Evolutionary conservation across 345 rosid species (phyloP).

Genomic region (Reutealis trisperma): DNA sequence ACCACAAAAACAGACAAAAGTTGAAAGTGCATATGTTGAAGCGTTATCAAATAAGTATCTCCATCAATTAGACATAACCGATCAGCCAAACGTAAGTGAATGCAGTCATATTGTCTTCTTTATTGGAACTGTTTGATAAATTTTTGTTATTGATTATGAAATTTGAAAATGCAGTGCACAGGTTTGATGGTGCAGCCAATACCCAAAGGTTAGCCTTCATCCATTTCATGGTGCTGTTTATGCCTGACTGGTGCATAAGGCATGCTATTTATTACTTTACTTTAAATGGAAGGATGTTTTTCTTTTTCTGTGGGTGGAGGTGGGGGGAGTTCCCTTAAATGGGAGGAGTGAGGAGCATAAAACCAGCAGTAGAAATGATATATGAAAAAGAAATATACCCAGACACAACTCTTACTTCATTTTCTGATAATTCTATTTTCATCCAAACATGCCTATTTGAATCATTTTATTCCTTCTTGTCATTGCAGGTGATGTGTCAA

Average conservation of each 20-base stretch:
- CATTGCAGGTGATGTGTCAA: constrained; percentile 26
- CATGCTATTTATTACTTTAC: background rate
- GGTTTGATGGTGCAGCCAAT: constrained; percentile 36
- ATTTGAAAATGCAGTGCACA: constrained; percentile 47
- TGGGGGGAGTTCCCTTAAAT: background rate
- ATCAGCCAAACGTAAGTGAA: constrained; percentile 44
- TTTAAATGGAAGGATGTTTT: background rate
- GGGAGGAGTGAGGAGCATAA: background rate
- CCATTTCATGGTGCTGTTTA: background rate
- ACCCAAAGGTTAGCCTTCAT: constrained; percentile 47
- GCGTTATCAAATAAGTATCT: constrained; percentile 35
- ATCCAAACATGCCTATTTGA: background rate
- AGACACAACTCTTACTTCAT: background rate
- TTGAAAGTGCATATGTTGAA: constrained; percentile 25
- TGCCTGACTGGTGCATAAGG: background rate
- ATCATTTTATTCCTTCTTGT: constrained; percentile 7
- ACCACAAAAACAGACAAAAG: constrained; percentile 27
- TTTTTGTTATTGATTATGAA: constrained; percentile 17
- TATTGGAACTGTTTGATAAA: constrained; percentile 4
- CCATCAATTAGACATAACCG: constrained; percentile 26
- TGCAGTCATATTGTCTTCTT: background rate
- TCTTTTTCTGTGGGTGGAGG: too few relatives aligned
- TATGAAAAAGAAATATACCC: background rate
- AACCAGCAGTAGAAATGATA: background rate
- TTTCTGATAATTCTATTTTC: background rate